Evolutionary conservation across 2,329 filamentous ascomycete genomes (phyloP).

Genomic region (Monascus ruber): DNA sequence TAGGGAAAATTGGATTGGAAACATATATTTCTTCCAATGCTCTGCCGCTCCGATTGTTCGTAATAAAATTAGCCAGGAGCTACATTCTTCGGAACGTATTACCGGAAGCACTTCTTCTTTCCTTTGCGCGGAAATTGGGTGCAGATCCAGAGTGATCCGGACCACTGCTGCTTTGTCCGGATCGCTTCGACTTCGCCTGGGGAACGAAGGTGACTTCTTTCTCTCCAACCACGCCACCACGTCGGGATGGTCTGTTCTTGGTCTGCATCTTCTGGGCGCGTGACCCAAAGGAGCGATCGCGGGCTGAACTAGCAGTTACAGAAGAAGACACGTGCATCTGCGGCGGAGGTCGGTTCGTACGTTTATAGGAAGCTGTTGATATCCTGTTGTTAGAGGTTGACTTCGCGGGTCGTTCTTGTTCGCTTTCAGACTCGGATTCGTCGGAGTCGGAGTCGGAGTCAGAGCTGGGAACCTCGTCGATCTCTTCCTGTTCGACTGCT

Average conservation of each 20-base stretch:
- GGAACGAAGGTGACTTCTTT: conserved; percentile 53
- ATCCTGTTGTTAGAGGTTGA: conserved; percentile 29
- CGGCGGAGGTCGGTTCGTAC: conserved; percentile 39
- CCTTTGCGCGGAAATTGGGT: conserved; percentile 23
- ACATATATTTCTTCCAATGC: no score
- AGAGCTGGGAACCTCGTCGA: conserved; percentile 39
- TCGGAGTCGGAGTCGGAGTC: conserved; percentile 27
- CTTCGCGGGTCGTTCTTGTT: conserved; percentile 17
- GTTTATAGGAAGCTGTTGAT: conserved; percentile 45
- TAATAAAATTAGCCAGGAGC: no score
- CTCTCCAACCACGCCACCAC: conserved; percentile 33
- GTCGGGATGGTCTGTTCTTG: conserved; percentile 20
- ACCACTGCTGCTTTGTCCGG: conserved; percentile 9
- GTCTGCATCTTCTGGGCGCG: conserved; percentile 37
- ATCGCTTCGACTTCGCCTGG: conserved; percentile 29
- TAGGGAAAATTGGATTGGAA: no score
- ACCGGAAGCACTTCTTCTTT: conserved; percentile 38
- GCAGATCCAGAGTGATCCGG: conserved; percentile 7
- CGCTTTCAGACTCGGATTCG: conserved; percentile 22
- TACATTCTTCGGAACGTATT: conserved; percentile 39
- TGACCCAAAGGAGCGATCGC: conserved; percentile 47
- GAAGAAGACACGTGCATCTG: conserved; percentile 48
- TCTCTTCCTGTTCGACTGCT: conserved; percentile 50
- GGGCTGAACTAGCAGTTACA: conserved; percentile 30
- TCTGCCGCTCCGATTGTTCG: no score